Base-by-base conservation (phyloP, 208 protist species). In the Leishmania aethiopica region DNA sequence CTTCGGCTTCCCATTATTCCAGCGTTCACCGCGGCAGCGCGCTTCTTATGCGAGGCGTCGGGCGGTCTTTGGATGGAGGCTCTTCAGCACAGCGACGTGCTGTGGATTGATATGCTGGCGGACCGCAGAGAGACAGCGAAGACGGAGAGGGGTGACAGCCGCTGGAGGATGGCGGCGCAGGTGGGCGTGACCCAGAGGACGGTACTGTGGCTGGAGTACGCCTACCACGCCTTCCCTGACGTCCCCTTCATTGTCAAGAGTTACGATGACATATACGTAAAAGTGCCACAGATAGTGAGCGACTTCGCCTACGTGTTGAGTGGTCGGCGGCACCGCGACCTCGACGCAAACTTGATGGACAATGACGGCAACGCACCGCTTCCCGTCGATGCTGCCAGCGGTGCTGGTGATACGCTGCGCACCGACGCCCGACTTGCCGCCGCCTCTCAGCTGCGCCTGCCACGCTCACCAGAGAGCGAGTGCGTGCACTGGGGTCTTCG, bases 121-220 rank as follows among this genome's bases (percentile, higher is more conserved):
- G 88, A 92, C 62, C 83, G 74, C 37, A 55, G 60, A 2, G 71
- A 81, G 11, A 79, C 84, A 1, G 82, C 78, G 19, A 47, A 73
- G 60, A 79, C 47, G 15, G 72, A 53, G 22, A 83, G 78, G 3
- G 78, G 69, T 13, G 75, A 37, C 17, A 75, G 71, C 2, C 66
- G 85, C 51, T 91, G 85, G 84, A 84, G 81, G 51, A 59, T 84
- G 3, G 57, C 81, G 60, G 72, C 80, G 51, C 84, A 84, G 69
- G 77, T 92, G 49, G 85, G 76, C 25, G 85, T 89, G 80, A 83
- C 80, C 57, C 84, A 86, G 74, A 93, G 90, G 84, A 72, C 82
- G 40, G 85, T 88, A 45, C 62, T 89, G 37, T 90, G 85, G 87
- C 85, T 90, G 64, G 51, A 83, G 45, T 84, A 88, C 45, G 82